Evolutionary conservation across 768 basidiomycete species (phyloP), one percentile per base, ranked within the genome.

Genomic region (Phylloporus rhodoxanthus): DNA sequence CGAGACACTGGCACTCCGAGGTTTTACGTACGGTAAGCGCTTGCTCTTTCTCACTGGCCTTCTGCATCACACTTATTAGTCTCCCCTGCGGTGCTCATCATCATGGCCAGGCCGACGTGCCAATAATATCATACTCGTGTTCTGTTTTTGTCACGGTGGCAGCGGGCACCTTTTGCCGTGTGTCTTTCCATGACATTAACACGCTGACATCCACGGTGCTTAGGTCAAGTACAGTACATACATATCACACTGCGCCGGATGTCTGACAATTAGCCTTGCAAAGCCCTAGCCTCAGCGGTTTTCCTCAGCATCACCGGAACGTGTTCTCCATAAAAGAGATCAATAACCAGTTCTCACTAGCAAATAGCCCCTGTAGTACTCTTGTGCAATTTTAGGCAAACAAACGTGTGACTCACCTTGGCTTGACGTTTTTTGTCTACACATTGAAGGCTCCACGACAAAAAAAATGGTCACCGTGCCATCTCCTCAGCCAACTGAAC

Each of bases 401-500:
- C 39, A 25, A 40, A 28, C 28, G 28, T 30, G 20, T 40, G 37
- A 38, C 37, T 17, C 19, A 30, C 30, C 4, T 8, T 29, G n/a
- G 8, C 26, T 17, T 39, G 25, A 47, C 45, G 8, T 29, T 5
- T 15, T 5, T 15, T 25, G 36, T 5, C 13, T 17, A 15, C n/a
- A n/a, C n/a, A n/a, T n/a, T n/a, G n/a, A n/a, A n/a, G n/a, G n/a
- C n/a, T 39, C 55, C 54, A 38, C 51, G 48, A 32, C 52, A 23
- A n/a, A 44, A 26, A 59, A 52, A 40, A 65, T 59, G 59, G 56
- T 56, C 44, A 39, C 50, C 46, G 43, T 57, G 8, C n/a, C 52
- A 21, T 45, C 63, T n/a, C 37, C 60, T 7, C 64, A 67, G 29
- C 51, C 62, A 41, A 64, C 46, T 26, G 64, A 66, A 46, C 45